phyloP scores from a whole-genome alignment of 1,139 yeast genomes.

The Debaryomycetaceae sp. region DNA sequence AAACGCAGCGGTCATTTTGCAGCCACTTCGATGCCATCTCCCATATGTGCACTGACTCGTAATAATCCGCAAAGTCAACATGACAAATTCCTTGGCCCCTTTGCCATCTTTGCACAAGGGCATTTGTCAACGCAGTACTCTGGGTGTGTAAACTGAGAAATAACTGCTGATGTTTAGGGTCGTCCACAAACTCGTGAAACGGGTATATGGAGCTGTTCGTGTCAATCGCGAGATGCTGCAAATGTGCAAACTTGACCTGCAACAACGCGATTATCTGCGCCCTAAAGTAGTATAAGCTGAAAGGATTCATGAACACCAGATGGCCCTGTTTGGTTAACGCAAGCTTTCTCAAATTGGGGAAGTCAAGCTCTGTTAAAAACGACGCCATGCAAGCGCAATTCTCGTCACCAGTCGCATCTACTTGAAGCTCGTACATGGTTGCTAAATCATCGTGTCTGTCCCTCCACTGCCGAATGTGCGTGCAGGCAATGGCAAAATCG shows the following conservation, averaged over 20 bases:
- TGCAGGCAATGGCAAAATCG: slow-evolving; percentile 12
- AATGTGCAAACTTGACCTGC: slow-evolving; percentile 1
- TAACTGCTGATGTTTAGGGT: slow-evolving; percentile 6
- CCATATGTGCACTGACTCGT: slow-evolving; percentile 12
- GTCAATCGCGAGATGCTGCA: slow-evolving; percentile 7
- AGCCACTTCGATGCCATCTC: slow-evolving; percentile 3
- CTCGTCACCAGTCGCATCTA: slow-evolving; percentile 5
- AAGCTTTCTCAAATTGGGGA: slow-evolving; percentile 2
- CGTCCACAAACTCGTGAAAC: slow-evolving; percentile 7
- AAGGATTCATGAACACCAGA: slow-evolving; percentile 10
- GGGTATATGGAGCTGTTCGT: slow-evolving; percentile 12
- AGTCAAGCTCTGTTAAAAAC: slow-evolving; percentile 9
- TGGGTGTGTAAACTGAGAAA: slow-evolving; percentile 6
- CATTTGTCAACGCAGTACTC: slow-evolving; percentile 7
- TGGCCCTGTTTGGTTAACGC: slow-evolving; percentile 10
- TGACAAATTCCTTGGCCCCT: neutral
- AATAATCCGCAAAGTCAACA: slow-evolving; percentile 10
- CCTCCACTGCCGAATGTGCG: slow-evolving; percentile 7
- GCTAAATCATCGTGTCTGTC: neutral
- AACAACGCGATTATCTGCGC: slow-evolving; percentile 4
- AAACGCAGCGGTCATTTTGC: neutral
- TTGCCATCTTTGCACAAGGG: neutral
- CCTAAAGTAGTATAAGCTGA: slow-evolving; percentile 11
- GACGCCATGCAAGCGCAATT: slow-evolving; percentile 10
- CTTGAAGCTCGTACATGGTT: too few species aligned